phyloP scores from a whole-genome alignment of 116 monocot species.

The Trichopus zeylanicus region DNA sequence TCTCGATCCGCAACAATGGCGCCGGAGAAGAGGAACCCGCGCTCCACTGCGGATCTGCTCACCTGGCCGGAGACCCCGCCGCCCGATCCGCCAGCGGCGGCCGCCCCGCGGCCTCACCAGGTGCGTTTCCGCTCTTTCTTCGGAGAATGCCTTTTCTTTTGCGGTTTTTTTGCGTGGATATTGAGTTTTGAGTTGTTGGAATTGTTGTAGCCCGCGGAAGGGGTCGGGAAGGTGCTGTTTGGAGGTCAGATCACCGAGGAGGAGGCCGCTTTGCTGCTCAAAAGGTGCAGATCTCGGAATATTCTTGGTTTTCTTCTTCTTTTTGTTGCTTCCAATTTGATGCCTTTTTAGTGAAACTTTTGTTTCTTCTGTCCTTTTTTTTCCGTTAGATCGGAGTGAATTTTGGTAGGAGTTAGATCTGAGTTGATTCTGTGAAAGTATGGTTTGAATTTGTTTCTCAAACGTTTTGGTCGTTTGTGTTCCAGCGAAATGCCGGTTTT shows the following conservation, averaged over 20 bases:
- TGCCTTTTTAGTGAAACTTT: neutral
- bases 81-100: constrained; percentile 1
- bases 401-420: no score
- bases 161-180: neutral
- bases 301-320: neutral
- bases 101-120: constrained; percentile 10
- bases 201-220: constrained; percentile 28
- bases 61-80: constrained; percentile 54
- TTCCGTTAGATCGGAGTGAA: neutral
- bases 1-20: no score
- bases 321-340: neutral
- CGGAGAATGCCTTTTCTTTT: neutral
- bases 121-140: neutral
- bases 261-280: constrained; percentile 27
- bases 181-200: neutral
- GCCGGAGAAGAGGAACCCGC: constrained; percentile 54
- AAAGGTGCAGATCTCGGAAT: constrained; percentile 18
- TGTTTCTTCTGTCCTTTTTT: neutral
- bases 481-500: neutral
- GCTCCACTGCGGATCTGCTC: constrained; percentile 73
- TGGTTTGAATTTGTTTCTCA: neutral
- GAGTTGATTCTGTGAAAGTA: neutral
- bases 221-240: constrained; percentile 32
- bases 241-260: constrained; percentile 39
- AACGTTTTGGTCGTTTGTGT: neutral